Conservation (phyloP, 345 rosid genomes). For the Eucalyptus victrix region DNA sequence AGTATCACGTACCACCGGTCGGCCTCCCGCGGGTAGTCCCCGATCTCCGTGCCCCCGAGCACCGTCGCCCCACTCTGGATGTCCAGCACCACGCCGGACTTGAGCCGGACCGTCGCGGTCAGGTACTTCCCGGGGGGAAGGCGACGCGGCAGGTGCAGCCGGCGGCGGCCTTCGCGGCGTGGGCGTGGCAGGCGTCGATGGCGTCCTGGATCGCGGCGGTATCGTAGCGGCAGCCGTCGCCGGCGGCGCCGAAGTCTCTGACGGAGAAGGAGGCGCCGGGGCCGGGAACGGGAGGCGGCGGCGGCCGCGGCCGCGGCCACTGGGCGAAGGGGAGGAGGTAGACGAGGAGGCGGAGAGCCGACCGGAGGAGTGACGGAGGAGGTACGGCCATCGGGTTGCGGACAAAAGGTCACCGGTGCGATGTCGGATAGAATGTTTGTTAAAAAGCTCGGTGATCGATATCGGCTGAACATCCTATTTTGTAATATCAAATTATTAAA, state of each 20-base stretch:
- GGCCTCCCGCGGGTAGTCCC: conserved; percentile 50
- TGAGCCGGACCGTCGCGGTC: conserved; percentile 66
- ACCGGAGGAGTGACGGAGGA: neutral
- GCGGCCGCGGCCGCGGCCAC: neutral
- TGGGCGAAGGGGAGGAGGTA: neutral
- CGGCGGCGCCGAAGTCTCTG: conserved; percentile 72
- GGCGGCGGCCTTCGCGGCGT: neutral
- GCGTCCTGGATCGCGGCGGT: conserved; percentile 65
- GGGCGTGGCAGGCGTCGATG: conserved; percentile 46
- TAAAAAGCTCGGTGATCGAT: neutral
- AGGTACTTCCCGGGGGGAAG: conserved; percentile 63
- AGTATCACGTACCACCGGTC: conserved; percentile 69
- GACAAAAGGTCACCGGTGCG: neutral
- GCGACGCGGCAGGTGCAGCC: conserved; percentile 38
- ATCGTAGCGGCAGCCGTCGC: conserved; percentile 70
- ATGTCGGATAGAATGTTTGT: neutral
- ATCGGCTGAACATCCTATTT: neutral
- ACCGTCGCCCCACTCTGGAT: conserved; percentile 51
- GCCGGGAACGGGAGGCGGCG: neutral
- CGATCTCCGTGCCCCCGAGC: conserved; percentile 52
- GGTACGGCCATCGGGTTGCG: neutral
- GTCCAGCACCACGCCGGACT: conserved; percentile 49
- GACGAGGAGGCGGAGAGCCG: neutral
- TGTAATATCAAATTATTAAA: neutral
- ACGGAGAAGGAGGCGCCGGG: conserved; percentile 17